phyloP scores from a whole-genome alignment of 1,284 basidiomycete genomes.

The Thecaphora frezii region DNA sequence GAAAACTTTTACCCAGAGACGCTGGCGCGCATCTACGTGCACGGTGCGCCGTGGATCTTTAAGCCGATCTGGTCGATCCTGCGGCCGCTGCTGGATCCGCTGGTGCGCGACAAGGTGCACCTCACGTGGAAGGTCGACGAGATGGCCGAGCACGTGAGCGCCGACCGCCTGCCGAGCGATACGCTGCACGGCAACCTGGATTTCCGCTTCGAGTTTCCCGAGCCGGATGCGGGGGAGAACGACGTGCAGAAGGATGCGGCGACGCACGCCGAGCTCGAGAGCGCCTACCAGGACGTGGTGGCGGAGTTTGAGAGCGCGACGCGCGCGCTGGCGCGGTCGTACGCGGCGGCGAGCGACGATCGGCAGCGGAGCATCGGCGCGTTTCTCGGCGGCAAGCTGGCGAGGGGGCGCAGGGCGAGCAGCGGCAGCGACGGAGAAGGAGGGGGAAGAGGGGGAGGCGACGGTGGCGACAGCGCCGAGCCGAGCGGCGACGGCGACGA shows the following conservation, averaged over 20 bases:
- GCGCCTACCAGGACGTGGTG: constrained; percentile 23
- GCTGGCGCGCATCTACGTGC: constrained; percentile 48
- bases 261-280: constrained; percentile 17
- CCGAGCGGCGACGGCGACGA: constrained; percentile 3
- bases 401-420: not conserved
- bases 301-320: constrained; percentile 47
- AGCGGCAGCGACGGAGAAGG: constrained; percentile 1
- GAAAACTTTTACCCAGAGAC: constrained; percentile 52
- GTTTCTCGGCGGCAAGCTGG: not conserved
- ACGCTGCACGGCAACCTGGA: constrained; percentile 44
- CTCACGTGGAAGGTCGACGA: constrained; percentile 47
- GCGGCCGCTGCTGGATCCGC: constrained; percentile 47
- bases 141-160: constrained; percentile 38
- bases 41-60: constrained; percentile 55
- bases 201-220: constrained; percentile 37
- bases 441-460: constrained; percentile 17
- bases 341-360: constrained; percentile 22
- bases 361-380: constrained; percentile 2
- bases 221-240: constrained; percentile 41
- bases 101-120: constrained; percentile 52
- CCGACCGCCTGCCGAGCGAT: constrained; percentile 33
- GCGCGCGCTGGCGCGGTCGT: constrained; percentile 28
- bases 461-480: not conserved
- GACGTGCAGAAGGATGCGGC: constrained; percentile 33
- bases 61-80: constrained; percentile 54